Evolutionary conservation across 208 protist genomes (phyloP).

Genomic region (Tetramitus jugosus): DNA sequence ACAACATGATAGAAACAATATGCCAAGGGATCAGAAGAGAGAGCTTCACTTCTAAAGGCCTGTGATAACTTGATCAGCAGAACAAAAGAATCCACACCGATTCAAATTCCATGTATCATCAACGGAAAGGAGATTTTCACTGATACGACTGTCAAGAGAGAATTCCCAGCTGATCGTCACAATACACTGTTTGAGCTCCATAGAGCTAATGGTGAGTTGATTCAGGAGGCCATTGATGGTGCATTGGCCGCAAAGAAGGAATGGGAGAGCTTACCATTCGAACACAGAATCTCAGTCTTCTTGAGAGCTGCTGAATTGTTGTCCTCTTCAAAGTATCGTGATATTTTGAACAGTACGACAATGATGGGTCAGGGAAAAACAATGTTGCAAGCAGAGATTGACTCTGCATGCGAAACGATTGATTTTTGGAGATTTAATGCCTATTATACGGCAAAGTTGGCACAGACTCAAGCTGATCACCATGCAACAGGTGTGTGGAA

Average conservation of each 20-base stretch:
- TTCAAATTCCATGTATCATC: slow-evolving; percentile 16
- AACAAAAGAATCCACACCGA: too few relatives aligned
- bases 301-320: slow-evolving; percentile 78
- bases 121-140: not conserved
- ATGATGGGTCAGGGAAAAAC: slow-evolving; percentile 94
- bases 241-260: slow-evolving; percentile 58
- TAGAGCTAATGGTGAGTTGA: slow-evolving; percentile 46
- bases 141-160: not conserved
- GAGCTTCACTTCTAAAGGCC: not conserved
- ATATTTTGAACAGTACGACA: slow-evolving; percentile 74
- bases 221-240: slow-evolving; percentile 72
- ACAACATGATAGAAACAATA: slow-evolving; percentile 7
- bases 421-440: slow-evolving; percentile 92
- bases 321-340: slow-evolving; percentile 60
- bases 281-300: slow-evolving; percentile 82
- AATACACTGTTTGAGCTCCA: not conserved
- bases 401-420: slow-evolving; percentile 78
- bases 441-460: slow-evolving; percentile 80
- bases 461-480: slow-evolving; percentile 64
- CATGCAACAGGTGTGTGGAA: slow-evolving; percentile 78
- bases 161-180: not conserved
- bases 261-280: slow-evolving; percentile 68
- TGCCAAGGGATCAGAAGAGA: not conserved
- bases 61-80: not conserved
- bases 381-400: slow-evolving; percentile 94